phyloP scores from a whole-genome alignment of 2,329 filamentous ascomycete genomes.

The Paecilomyces sp. region DNA sequence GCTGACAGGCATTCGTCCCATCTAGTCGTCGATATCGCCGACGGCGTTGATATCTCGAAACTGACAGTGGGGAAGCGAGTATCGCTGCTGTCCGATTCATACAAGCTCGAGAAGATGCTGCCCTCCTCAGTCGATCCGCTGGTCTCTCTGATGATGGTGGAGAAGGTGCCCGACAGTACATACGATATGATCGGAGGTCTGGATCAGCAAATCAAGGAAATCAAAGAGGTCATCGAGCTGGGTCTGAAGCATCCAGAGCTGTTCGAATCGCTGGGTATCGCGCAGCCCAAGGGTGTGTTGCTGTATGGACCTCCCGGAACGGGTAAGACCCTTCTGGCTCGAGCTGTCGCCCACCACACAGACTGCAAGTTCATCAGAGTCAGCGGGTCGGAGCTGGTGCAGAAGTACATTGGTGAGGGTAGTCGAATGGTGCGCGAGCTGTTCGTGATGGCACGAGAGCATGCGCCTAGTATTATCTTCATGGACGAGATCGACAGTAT shows the following conservation, averaged over 20 bases:
- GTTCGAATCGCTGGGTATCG: constrained; percentile 97
- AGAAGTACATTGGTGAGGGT: constrained; percentile 99
- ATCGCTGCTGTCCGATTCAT: constrained; percentile 90
- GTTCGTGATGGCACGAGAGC: constrained; percentile 98
- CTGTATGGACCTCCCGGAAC: constrained; percentile 96
- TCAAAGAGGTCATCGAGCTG: constrained; percentile 99
- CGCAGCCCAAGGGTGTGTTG: constrained; percentile 93
- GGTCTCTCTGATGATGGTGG: constrained; percentile 99
- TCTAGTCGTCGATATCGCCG: constrained; percentile 87
- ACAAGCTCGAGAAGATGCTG: constrained; percentile 98
- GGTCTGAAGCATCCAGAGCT: constrained; percentile 97
- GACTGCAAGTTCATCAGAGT: constrained; percentile 99
- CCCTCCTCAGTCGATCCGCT: constrained; percentile 97
- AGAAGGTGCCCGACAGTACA: constrained; percentile 98
- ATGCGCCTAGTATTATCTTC: constrained; percentile 98
- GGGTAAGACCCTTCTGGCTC: constrained; percentile 88
- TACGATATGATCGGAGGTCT: constrained; percentile 99
- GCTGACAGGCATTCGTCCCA: constrained; percentile 1
- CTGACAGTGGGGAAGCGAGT: constrained; percentile 97
- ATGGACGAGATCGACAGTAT: constrained; percentile 99
- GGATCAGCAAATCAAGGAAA: constrained; percentile 99
- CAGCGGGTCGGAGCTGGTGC: constrained; percentile 89
- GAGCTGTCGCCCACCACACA: constrained; percentile 95
- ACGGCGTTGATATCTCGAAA: constrained; percentile 89
- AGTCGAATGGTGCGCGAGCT: constrained; percentile 97